phyloP scores from a whole-genome alignment of 1,284 basidiomycete genomes.

The Leccinum fuscescens region DNA sequence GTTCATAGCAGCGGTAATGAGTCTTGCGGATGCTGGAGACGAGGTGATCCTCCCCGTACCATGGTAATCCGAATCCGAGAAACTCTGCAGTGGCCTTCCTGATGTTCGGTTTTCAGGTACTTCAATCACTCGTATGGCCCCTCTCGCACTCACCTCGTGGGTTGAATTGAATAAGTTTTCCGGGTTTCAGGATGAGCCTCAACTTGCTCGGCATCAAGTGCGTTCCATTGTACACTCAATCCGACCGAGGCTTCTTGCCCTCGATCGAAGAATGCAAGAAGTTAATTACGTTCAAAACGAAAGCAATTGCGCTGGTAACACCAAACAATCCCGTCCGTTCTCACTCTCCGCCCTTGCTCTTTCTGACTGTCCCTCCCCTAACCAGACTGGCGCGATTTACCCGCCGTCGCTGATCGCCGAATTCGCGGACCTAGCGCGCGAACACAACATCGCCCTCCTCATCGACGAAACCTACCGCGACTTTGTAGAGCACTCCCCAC shows the following conservation, averaged over 20 bases:
- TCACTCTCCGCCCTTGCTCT: too few species aligned
- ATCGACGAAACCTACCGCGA: slow-evolving; percentile 91
- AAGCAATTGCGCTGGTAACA: slow-evolving; percentile 73
- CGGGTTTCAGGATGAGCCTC: slow-evolving; percentile 61
- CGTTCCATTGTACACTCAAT: slow-evolving; percentile 58
- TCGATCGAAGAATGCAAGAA: slow-evolving; percentile 46
- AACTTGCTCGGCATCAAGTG: slow-evolving; percentile 64
- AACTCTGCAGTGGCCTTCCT: not conserved
- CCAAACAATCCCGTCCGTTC: slow-evolving; percentile 69
- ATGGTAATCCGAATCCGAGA: slow-evolving; percentile 45
- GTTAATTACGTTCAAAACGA: slow-evolving; percentile 58
- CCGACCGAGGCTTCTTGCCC: slow-evolving; percentile 61
- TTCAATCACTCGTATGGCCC: slow-evolving; percentile 69
- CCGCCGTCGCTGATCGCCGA: slow-evolving; percentile 55
- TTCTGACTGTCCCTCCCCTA: slow-evolving; percentile 2
- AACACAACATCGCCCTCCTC: slow-evolving; percentile 67
- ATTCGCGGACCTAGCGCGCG: slow-evolving; percentile 63
- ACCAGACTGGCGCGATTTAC: slow-evolving; percentile 78
- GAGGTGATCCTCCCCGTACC: slow-evolving; percentile 80
- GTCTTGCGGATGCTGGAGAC: slow-evolving; percentile 69
- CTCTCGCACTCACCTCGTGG: slow-evolving; percentile 2
- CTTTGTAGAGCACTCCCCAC: slow-evolving; percentile 63
- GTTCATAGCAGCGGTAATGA: slow-evolving; percentile 63
- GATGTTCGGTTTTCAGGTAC: slow-evolving; percentile 47
- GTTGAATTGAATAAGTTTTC: slow-evolving; percentile 5